phyloP scores from a whole-genome alignment of 2,329 filamentous ascomycete genomes.

The Uncinocarpus reesii region DNA sequence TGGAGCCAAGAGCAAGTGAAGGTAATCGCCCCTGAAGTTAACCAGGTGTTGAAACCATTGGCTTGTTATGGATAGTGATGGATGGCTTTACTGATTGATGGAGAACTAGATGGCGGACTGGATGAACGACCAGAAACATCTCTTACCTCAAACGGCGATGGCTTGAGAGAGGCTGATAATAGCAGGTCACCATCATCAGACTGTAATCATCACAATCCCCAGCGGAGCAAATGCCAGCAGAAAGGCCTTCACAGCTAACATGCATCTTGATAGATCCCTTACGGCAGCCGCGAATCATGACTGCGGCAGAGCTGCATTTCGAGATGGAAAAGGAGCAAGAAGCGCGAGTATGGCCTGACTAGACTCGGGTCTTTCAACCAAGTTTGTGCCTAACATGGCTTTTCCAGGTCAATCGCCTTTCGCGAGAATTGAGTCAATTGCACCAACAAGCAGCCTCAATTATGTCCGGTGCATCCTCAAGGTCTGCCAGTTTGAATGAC shows the following conservation, averaged over 20 bases:
- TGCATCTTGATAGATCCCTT: slow-evolving; percentile 51
- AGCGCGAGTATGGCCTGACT: slow-evolving; percentile 56
- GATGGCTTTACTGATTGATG: too few species aligned
- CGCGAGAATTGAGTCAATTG: slow-evolving; percentile 76
- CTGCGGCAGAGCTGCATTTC: slow-evolving; percentile 75
- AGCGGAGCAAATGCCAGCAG: neutral
- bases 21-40: too few species aligned
- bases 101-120: too few species aligned
- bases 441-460: slow-evolving; percentile 57
- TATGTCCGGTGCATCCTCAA: slow-evolving; percentile 50
- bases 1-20: too few species aligned
- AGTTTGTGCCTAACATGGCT: neutral
- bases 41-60: too few species aligned
- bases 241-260: neutral
- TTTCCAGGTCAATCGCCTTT: slow-evolving; percentile 82
- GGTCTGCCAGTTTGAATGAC: slow-evolving; percentile 44
- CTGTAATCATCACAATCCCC: neutral
- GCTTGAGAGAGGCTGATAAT: neutral
- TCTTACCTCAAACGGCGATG: neutral
- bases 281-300: slow-evolving; percentile 77
- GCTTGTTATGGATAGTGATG: too few species aligned
- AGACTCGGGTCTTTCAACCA: neutral
- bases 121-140: too few species aligned
- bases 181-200: neutral
- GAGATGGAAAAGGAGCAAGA: slow-evolving; percentile 94